Conservation (phyloP, 2,329 filamentous ascomycete genomes). For the Penicillium occitanis region DNA sequence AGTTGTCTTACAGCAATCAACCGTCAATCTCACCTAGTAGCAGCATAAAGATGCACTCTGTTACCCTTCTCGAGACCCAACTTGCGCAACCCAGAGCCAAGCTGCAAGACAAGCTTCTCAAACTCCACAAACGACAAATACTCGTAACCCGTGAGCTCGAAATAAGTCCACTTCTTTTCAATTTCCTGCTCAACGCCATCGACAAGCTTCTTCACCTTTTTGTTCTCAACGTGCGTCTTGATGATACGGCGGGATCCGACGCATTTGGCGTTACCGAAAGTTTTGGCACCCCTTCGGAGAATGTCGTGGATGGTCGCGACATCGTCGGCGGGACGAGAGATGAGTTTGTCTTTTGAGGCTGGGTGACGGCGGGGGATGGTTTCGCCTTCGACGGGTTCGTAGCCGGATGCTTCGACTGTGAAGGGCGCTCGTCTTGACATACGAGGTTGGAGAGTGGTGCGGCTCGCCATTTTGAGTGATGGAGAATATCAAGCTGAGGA, state of each 20-base stretch:
- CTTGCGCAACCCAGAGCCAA: slow-evolving; percentile 72
- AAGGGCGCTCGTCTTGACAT: slow-evolving; percentile 70
- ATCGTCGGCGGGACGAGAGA: slow-evolving; percentile 64
- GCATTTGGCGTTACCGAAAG: slow-evolving; percentile 63
- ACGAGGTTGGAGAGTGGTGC: slow-evolving; percentile 41
- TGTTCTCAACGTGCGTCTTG: slow-evolving; percentile 76
- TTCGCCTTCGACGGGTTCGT: slow-evolving; percentile 71
- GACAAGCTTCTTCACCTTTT: slow-evolving; percentile 85
- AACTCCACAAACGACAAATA: slow-evolving; percentile 81
- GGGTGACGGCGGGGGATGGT: slow-evolving; percentile 78
- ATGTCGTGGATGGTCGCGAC: slow-evolving; percentile 78
- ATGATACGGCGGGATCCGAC: slow-evolving; percentile 72
- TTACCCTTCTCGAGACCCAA: slow-evolving; percentile 68
- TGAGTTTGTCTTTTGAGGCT: slow-evolving; percentile 68
- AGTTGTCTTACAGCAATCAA: neutral
- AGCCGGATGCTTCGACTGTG: slow-evolving; percentile 69
- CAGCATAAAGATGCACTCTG: slow-evolving; percentile 76
- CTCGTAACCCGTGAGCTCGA: slow-evolving; percentile 74
- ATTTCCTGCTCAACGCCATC: slow-evolving; percentile 77
- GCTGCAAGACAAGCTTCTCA: slow-evolving; percentile 64
- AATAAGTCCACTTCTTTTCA: slow-evolving; percentile 89
- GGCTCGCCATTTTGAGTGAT: slow-evolving; percentile 12
- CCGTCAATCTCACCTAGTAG: slow-evolving; percentile 63
- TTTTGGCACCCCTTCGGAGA: slow-evolving; percentile 65
- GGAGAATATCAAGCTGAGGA: neutral